phyloP scores from a whole-genome alignment of 768 basidiomycete species.

The Trametes meyenii region DNA sequence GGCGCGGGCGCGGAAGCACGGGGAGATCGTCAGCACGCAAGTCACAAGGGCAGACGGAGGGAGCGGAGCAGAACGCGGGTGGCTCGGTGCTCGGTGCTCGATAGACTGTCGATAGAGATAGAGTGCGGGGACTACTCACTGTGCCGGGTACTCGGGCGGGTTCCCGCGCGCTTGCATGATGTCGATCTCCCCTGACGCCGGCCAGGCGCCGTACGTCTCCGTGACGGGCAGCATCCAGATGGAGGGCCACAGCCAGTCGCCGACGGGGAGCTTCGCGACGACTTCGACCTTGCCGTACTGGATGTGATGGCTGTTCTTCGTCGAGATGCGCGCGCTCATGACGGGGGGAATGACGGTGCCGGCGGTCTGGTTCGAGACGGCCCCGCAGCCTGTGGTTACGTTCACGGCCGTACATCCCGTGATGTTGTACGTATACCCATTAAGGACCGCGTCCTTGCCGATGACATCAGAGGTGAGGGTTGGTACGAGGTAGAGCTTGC shows the following conservation, averaged over 20 bases:
- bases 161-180: conserved; percentile 58
- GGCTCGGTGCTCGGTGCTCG: too few species aligned
- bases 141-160: conserved; percentile 52
- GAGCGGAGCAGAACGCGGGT: conserved; percentile 20
- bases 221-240: conserved; percentile 81
- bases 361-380: conserved; percentile 65
- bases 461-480: conserved; percentile 79
- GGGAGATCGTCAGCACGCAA: conserved; percentile 3
- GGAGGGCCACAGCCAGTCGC: conserved; percentile 72
- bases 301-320: conserved; percentile 70
- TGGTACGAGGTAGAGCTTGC: conserved; percentile 80
- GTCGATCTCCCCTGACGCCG: conserved; percentile 74
- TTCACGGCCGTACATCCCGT: conserved; percentile 72
- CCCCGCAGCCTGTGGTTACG: conserved; percentile 59
- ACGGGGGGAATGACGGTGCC: conserved; percentile 82
- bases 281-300: conserved; percentile 86
- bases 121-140: conserved; percentile 31
- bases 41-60: not conserved
- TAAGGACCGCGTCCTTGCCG: conserved; percentile 52
- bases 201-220: conserved; percentile 68
- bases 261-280: conserved; percentile 78
- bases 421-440: conserved; percentile 79
- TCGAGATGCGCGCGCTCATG: conserved; percentile 80
- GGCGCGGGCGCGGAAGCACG: not conserved
- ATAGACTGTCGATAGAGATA: conserved; percentile 15